These are phyloP conservation scores for Rhizophora mangle DNA, from an alignment of 345 rosid genomes.

Conservation along the genomic window DNA sequence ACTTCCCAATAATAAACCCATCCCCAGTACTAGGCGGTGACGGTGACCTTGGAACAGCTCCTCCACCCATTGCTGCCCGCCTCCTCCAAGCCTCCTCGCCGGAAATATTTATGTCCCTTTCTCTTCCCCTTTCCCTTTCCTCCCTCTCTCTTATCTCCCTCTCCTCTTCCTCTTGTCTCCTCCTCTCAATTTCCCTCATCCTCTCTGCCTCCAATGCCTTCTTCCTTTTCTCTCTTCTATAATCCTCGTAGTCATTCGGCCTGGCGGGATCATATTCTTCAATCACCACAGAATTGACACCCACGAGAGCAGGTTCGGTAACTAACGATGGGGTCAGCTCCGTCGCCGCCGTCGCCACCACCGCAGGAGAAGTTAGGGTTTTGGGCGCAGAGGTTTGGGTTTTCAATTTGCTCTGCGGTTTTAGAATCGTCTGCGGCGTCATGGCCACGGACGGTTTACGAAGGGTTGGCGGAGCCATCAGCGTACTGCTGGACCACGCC, in stretches of 20 bases:
- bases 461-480: constrained; percentile 91
- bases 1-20: constrained; percentile 71
- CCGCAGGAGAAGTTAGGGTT: constrained; percentile 9
- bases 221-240: constrained; percentile 65
- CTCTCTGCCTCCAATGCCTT: constrained; percentile 76
- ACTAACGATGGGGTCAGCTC: constrained; percentile 5
- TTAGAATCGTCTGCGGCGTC: constrained; percentile 66
- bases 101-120: constrained; percentile 49
- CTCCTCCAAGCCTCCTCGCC: constrained; percentile 99
- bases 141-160: constrained; percentile 52
- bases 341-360: not conserved
- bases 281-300: constrained; percentile 65
- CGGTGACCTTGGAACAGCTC: constrained; percentile 59
- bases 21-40: constrained; percentile 69
- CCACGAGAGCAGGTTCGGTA: constrained; percentile 67
- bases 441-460: constrained; percentile 66
- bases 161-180: constrained; percentile 82
- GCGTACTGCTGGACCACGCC: constrained; percentile 83
- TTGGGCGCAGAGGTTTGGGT: constrained; percentile 22
- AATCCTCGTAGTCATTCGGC: constrained; percentile 95
- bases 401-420: constrained; percentile 56
- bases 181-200: constrained; percentile 72
- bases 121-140: constrained; percentile 47
- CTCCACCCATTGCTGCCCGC: constrained; percentile 83
- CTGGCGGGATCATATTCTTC: constrained; percentile 98